Evolutionary conservation across 2,329 filamentous ascomycete species (phyloP), one percentile per base, ranked within the genome.

Genomic region (Alternaria burnsii): DNA sequence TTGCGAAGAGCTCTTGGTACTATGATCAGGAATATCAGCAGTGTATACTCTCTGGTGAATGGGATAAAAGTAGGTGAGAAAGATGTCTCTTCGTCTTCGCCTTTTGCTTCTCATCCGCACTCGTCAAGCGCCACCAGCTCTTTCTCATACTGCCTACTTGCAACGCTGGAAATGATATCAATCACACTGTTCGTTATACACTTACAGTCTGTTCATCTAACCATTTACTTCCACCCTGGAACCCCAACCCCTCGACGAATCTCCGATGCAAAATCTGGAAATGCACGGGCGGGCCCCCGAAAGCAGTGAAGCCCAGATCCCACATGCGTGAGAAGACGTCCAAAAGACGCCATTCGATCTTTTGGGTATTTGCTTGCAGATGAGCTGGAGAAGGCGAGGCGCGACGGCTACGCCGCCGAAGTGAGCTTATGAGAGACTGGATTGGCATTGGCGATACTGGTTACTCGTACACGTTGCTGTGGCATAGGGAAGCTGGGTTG

Each of bases 1-100:
- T 78, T 26, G 87, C 88, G 74, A 93, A 92, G 0, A 92, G 82
- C 70, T 92, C 90, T 74, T 91, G 88, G 75, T 89, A 92, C 87
- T 90, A 48, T 2, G 38, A 10, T 26, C 22, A 9, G 4, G 12
- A 22, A 6, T 41, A n/a, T 48, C 36, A 48, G 52, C 6, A 20
- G 4, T 24, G 28, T 3, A 6, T 6, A 1, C 14, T 22, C 28
- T 34, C 7, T 14, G 7, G 14, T 48, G 14, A 6, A 34, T 26
- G 6, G 22, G 12, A 16, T 26, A 16, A 1, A 16, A 20, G 3
- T 34, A 6, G 12, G 5, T 2, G 18, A n/a, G n/a, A 20, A 20
- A 5, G 3, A 20, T 11, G 10, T 11, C 7, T 18, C 8, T 20
- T 20, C 16, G 16, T n/a, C 34, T n/a, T 38, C 16, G 1, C 5